phyloP scores from a whole-genome alignment of 139 green algal genomes.

The Tetradesmus obliquus region DNA sequence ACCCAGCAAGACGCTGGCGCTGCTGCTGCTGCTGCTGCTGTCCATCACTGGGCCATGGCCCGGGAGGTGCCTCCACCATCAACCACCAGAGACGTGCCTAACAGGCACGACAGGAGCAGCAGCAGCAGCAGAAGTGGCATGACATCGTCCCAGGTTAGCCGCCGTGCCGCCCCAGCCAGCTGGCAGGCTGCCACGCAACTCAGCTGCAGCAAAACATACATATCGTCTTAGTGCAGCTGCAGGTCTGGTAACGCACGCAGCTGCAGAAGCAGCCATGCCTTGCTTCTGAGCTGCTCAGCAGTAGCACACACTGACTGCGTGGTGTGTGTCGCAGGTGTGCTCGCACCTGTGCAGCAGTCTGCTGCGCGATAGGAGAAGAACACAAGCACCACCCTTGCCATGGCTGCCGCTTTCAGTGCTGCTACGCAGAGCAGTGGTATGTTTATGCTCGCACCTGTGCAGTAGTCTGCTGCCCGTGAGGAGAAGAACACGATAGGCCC shows the following conservation, averaged over 20 bases:
- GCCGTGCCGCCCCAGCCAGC: no score
- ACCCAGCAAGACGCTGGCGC: no score
- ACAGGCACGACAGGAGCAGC: neutral
- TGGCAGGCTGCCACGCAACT: no score
- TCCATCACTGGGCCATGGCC: constrained; percentile 35
- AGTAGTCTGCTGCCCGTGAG: constrained; percentile 45
- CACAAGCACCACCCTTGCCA: neutral
- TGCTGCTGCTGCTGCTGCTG: no score
- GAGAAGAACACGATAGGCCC: constrained; percentile 45
- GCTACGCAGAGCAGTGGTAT: neutral
- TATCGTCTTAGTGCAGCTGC: no score
- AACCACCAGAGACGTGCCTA: constrained; percentile 4
- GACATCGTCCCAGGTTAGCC: no score
- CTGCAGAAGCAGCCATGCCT: no score
- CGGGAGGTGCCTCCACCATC: constrained; percentile 33
- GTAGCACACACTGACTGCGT: neutral
- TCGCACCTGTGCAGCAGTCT: neutral
- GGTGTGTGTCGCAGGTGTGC: neutral
- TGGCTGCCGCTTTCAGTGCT: neutral
- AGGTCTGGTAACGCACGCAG: no score
- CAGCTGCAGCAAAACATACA: no score
- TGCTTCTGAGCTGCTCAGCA: no score
- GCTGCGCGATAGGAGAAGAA: neutral
- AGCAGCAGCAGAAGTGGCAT: neutral
- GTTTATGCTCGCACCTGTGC: neutral